Conservation (phyloP, 2,329 filamentous ascomycete species). For the Hysterium pulicare region DNA sequence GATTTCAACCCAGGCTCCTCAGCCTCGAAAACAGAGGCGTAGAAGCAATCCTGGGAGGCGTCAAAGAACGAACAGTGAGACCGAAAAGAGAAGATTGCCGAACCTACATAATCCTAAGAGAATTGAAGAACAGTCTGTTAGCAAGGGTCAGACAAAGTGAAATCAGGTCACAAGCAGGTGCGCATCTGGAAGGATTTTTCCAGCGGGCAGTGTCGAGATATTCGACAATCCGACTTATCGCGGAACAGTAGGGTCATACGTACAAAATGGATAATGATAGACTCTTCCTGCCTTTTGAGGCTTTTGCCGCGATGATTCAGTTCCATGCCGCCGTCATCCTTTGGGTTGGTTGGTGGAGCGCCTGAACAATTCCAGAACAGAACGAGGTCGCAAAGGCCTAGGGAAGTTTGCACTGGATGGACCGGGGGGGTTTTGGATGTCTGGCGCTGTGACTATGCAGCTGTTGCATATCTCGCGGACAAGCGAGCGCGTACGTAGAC, state of each 20-base stretch:
- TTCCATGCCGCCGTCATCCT: neutral
- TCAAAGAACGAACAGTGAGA: constrained; percentile 13
- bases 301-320: constrained; percentile 9
- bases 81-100: neutral
- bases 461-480: too few species aligned
- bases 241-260: constrained; percentile 28
- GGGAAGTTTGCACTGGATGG: too few species aligned
- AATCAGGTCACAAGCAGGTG: too few species aligned
- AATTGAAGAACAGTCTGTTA: neutral
- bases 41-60: constrained; percentile 89
- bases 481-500: too few species aligned
- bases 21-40: constrained; percentile 84
- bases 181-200: constrained; percentile 10
- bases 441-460: too few species aligned
- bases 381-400: too few species aligned
- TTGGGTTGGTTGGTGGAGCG: neutral
- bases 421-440: too few species aligned
- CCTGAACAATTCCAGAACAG: too few species aligned
- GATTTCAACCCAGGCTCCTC: constrained; percentile 70
- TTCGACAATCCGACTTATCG: constrained; percentile 11
- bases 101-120: constrained; percentile 33
- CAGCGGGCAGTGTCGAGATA: constrained; percentile 8
- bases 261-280: constrained; percentile 81
- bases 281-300: constrained; percentile 33
- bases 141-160: constrained; percentile 6